phyloP scores from a whole-genome alignment of 495 filamentous ascomycete species.

The Pseudomonodictys pantanalensis region DNA sequence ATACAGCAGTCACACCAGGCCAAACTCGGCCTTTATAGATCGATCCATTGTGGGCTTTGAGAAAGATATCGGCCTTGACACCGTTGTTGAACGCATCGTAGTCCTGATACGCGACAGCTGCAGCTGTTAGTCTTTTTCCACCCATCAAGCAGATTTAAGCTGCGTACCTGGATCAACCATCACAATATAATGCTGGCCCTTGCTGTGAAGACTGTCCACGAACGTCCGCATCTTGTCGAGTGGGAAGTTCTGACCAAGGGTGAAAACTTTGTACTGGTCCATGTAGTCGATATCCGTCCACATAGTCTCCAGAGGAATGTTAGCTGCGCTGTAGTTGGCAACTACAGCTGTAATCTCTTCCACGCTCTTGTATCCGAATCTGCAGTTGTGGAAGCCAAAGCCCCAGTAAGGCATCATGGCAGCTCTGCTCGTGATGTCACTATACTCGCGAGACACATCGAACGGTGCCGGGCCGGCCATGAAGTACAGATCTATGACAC shows the following conservation, averaged over 20 bases:
- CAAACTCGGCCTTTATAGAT: slow-evolving; percentile 77
- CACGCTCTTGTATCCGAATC: slow-evolving; percentile 75
- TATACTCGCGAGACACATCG: slow-evolving; percentile 71
- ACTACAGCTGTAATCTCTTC: slow-evolving; percentile 78
- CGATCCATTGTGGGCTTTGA: slow-evolving; percentile 62
- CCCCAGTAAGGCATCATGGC: slow-evolving; percentile 85
- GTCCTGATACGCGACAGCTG: slow-evolving; percentile 64
- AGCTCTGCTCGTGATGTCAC: slow-evolving; percentile 63
- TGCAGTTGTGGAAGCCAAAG: slow-evolving; percentile 80
- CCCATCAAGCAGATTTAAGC: neutral
- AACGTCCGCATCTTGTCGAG: slow-evolving; percentile 64
- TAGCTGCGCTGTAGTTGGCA: slow-evolving; percentile 71
- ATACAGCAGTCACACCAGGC: slow-evolving; percentile 77
- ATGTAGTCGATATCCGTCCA: slow-evolving; percentile 72
- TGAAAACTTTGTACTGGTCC: slow-evolving; percentile 61
- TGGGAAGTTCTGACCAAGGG: slow-evolving; percentile 71
- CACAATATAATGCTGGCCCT: slow-evolving; percentile 75
- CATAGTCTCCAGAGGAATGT: slow-evolving; percentile 82
- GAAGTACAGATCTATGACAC: slow-evolving; percentile 83
- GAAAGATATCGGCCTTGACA: slow-evolving; percentile 58
- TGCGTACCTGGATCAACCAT: slow-evolving; percentile 71
- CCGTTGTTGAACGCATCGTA: slow-evolving; percentile 67
- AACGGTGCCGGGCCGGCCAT: slow-evolving; percentile 68
- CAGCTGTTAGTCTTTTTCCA: neutral
- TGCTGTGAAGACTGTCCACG: slow-evolving; percentile 66